These are phyloP conservation scores for Lactarius hatsudake DNA, from an alignment of 768 basidiomycete genomes.

Conservation along the genomic window DNA sequence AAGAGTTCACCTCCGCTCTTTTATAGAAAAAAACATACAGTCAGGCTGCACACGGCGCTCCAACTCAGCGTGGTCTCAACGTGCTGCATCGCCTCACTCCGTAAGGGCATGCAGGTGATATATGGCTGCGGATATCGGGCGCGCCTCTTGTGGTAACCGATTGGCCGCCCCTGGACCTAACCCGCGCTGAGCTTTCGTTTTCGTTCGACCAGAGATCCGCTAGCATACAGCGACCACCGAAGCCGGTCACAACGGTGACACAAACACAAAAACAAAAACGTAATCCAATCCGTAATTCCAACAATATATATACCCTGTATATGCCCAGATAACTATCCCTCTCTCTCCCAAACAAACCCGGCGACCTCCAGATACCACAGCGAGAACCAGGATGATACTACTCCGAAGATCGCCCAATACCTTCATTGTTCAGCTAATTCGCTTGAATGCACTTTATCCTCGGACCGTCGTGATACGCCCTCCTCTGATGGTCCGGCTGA, in stretches of 20 bases:
- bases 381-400: conserved; percentile 15
- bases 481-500: background rate
- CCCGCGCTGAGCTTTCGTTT: conserved; percentile 25
- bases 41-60: conserved; percentile 4
- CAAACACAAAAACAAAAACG: conserved; percentile 2
- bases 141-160: conserved; percentile 2
- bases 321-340: background rate
- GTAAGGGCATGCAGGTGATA: background rate
- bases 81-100: conserved; percentile 17
- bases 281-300: conserved; percentile 7
- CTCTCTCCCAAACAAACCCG: conserved; percentile 23
- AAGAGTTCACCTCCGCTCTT: conserved; percentile 4
- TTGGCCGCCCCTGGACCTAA: background rate
- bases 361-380: conserved; percentile 29
- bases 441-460: background rate
- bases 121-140: background rate
- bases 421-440: conserved; percentile 20
- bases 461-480: conserved; percentile 5
- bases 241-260: conserved; percentile 1
- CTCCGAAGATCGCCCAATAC: conserved; percentile 28
- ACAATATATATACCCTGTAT: conserved; percentile 16
- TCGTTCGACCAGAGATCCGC: conserved; percentile 18
- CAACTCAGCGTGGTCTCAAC: conserved; percentile 21
- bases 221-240: conserved; percentile 15
- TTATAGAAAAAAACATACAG: background rate